Percentiles rank a stretch among this genome's conserved stretches.
Conservation (phyloP, 257 asterid genomes). For the Solanum infundibuliforme region DNA sequence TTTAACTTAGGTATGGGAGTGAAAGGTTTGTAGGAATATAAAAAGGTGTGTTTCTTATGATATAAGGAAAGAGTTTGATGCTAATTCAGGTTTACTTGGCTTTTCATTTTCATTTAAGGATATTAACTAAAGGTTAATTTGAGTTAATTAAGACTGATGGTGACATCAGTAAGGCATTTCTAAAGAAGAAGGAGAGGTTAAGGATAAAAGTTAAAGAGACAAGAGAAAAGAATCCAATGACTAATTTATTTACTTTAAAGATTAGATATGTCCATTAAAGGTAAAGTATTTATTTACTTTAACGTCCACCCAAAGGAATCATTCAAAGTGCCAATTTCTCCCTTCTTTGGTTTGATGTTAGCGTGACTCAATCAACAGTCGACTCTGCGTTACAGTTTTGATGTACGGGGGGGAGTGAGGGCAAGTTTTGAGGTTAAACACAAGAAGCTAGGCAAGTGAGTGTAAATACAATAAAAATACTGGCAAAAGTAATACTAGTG, state of each 20-base stretch:
- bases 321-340: too few relatives aligned
- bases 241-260: neutral
- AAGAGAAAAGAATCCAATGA: too few relatives aligned
- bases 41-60: neutral
- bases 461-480: neutral
- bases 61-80: neutral
- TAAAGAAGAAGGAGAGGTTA: neutral
- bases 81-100: neutral
- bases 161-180: neutral
- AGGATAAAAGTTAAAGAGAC: neutral
- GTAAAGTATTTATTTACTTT: too few relatives aligned
- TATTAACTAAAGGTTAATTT: too few relatives aligned
- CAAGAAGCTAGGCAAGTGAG: neutral
- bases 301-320: too few relatives aligned
- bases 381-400: too few relatives aligned
- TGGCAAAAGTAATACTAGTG: neutral
- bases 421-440: too few relatives aligned
- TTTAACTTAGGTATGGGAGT: neutral
- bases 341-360: too few relatives aligned
- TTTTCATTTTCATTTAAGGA: too few relatives aligned
- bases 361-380: too few relatives aligned
- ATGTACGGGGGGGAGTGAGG: too few relatives aligned
- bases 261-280: neutral
- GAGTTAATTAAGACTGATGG: neutral
- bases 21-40: neutral